Conservation (phyloP, 2,329 filamentous ascomycete genomes). For the Penicillium sp. region DNA sequence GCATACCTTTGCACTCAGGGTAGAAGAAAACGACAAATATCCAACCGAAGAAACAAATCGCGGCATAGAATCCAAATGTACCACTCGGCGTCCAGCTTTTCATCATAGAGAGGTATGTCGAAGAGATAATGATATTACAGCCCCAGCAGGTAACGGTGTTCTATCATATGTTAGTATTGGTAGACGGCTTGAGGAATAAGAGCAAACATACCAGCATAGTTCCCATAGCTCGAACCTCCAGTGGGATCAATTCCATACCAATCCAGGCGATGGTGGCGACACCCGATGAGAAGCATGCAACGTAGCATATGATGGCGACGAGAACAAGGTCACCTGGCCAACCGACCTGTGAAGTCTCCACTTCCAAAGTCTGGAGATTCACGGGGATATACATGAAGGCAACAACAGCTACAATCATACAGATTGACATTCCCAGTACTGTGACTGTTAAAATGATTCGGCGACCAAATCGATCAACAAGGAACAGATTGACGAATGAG, state of each 20-base stretch:
- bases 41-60: constrained; percentile 51
- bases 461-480: constrained; percentile 49
- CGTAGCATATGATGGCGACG: constrained; percentile 47
- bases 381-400: constrained; percentile 52
- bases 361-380: constrained; percentile 39
- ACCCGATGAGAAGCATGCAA: constrained; percentile 47
- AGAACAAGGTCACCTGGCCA: constrained; percentile 41
- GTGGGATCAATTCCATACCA: constrained; percentile 48
- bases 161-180: background rate
- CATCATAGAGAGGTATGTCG: constrained; percentile 53
- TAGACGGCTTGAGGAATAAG: too few relatives aligned
- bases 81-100: constrained; percentile 50
- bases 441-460: constrained; percentile 46
- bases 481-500: constrained; percentile 47
- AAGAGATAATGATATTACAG: constrained; percentile 42
- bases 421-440: constrained; percentile 46
- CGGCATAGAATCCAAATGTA: constrained; percentile 54
- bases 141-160: constrained; percentile 28
- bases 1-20: constrained; percentile 57
- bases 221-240: constrained; percentile 51
- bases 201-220: constrained; percentile 42
- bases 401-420: constrained; percentile 44
- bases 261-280: constrained; percentile 53
- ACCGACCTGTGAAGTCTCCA: constrained; percentile 35
- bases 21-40: constrained; percentile 53